phyloP scores from a whole-genome alignment of 805 yeast species.

The Brettanomyces nanus region DNA sequence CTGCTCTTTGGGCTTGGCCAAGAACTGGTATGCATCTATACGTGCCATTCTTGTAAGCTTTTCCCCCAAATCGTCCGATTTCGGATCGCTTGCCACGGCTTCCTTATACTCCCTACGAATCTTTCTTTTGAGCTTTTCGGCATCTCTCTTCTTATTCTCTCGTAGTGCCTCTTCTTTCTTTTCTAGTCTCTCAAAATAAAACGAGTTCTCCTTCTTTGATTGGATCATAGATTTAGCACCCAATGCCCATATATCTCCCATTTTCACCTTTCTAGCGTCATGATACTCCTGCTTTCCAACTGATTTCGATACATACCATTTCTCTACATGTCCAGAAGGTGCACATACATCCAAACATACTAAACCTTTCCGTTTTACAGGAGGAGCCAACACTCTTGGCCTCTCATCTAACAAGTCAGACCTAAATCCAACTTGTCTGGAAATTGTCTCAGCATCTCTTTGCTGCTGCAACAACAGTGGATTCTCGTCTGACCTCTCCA shows the following conservation, averaged over 20 bases:
- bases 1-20: slow-evolving; percentile 14
- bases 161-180: slow-evolving; percentile 25
- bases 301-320: slow-evolving; percentile 81
- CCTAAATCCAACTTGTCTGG: slow-evolving; percentile 20
- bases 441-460: slow-evolving; percentile 10
- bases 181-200: slow-evolving; percentile 24
- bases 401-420: slow-evolving; percentile 33
- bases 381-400: slow-evolving; percentile 69
- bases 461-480: slow-evolving; percentile 9
- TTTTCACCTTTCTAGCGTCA: slow-evolving; percentile 80
- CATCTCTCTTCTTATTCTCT: slow-evolving; percentile 18
- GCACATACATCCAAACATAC: slow-evolving; percentile 75
- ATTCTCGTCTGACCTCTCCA: slow-evolving; percentile 49
- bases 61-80: slow-evolving; percentile 17
- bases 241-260: slow-evolving; percentile 84
- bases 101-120: slow-evolving; percentile 17
- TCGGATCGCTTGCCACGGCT: slow-evolving; percentile 11
- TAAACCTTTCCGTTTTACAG: slow-evolving; percentile 74
- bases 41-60: slow-evolving; percentile 17
- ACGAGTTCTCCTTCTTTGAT: slow-evolving; percentile 27
- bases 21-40: slow-evolving; percentile 21
- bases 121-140: slow-evolving; percentile 17
- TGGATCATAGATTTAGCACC: slow-evolving; percentile 47
- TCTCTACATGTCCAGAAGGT: slow-evolving; percentile 70
- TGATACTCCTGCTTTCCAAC: slow-evolving; percentile 67